phyloP scores from a whole-genome alignment of 495 filamentous ascomycete genomes.

The Lindgomyces ingoldianus region DNA sequence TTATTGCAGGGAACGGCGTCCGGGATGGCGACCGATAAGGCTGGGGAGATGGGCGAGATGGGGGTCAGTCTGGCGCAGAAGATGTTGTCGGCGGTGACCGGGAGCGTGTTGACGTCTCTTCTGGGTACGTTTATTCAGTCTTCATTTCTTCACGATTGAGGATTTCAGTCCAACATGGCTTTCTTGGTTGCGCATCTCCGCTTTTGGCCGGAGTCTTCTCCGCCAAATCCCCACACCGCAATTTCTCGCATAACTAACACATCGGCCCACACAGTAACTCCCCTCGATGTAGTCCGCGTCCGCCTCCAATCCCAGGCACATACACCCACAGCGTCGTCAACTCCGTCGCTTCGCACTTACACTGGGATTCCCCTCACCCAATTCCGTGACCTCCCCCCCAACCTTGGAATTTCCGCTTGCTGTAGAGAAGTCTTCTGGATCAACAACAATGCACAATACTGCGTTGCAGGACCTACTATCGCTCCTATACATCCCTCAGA shows the following conservation, averaged over 20 bases:
- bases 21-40: constrained; percentile 43
- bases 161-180: background rate
- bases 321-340: constrained; percentile 44
- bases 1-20: background rate
- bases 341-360: constrained; percentile 36
- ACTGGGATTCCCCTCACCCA: constrained; percentile 45
- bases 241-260: background rate
- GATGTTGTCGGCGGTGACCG: constrained; percentile 91
- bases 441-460: constrained; percentile 79
- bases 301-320: constrained; percentile 82
- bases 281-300: constrained; percentile 94
- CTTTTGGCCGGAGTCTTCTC: constrained; percentile 5
- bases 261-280: constrained; percentile 66
- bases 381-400: constrained; percentile 67
- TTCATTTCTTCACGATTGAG: background rate
- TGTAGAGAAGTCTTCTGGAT: constrained; percentile 98
- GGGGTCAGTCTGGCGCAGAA: constrained; percentile 80
- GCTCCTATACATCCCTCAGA: constrained; percentile 43
- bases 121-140: constrained; percentile 64
- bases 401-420: constrained; percentile 90
- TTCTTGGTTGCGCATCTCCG: background rate
- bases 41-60: constrained; percentile 44
- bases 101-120: constrained; percentile 84
- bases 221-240: background rate
- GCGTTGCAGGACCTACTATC: constrained; percentile 59